A percentile compares a stretch with the other conserved stretches of the same genome.
Evolutionary conservation across 495 filamentous ascomycete species (phyloP).

Genomic region (Hypoxylon lienhwacheense): DNA sequence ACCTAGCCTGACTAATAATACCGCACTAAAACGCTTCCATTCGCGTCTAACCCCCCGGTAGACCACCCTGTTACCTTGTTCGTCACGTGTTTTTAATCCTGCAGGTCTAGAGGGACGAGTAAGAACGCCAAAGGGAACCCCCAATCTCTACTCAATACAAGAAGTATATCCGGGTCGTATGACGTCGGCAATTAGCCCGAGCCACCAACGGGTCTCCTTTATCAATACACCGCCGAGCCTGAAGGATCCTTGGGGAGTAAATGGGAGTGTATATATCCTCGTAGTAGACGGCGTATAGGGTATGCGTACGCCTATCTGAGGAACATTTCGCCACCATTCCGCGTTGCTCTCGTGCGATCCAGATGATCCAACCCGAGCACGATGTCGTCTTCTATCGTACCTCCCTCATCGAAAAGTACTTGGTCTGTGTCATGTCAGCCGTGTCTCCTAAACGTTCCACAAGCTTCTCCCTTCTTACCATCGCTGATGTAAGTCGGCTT

Average conservation of each 20-base stretch:
- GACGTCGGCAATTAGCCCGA: neutral
- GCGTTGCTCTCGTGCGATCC: constrained; percentile 62
- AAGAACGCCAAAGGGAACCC: constrained; percentile 18
- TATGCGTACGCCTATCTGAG: constrained; percentile 47
- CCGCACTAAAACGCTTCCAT: constrained; percentile 11
- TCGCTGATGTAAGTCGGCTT: constrained; percentile 82
- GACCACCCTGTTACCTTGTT: constrained; percentile 8
- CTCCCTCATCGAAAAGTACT: constrained; percentile 71
- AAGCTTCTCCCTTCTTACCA: constrained; percentile 58
- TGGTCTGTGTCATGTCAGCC: constrained; percentile 63
- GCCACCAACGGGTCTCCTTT: constrained; percentile 4
- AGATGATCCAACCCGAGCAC: constrained; percentile 86
- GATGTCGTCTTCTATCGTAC: constrained; percentile 64
- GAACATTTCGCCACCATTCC: constrained; percentile 61
- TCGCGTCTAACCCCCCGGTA: neutral
- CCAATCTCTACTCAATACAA: constrained; percentile 25
- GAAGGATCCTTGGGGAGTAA: neutral
- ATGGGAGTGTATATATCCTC: neutral
- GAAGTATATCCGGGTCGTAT: constrained; percentile 12
- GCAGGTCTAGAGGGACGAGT: constrained; percentile 8
- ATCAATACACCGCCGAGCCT: neutral
- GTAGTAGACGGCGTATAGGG: neutral
- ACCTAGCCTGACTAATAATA: constrained; percentile 13
- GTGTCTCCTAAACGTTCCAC: neutral
- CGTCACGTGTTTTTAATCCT: constrained; percentile 2